Evolutionary conservation across 257 asterid genomes (phyloP).

Genomic region (Rauvolfia tetraphylla): DNA sequence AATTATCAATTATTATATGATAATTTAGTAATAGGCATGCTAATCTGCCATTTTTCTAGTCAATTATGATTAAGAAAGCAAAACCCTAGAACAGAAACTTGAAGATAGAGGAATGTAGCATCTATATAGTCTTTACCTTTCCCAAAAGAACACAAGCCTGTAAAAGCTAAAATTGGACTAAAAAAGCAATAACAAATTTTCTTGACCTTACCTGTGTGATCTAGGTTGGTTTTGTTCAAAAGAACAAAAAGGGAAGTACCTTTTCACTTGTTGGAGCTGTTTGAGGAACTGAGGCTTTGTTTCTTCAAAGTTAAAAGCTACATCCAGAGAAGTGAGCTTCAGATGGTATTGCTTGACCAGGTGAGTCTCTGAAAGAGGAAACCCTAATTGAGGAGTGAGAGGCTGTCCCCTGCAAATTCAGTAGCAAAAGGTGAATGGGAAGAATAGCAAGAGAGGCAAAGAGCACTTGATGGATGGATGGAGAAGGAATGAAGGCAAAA

Average conservation of each 20-base stretch:
- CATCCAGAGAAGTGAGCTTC: conserved; percentile 11
- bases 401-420: conserved; percentile 29
- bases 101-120: conserved; percentile 11
- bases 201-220: conserved; percentile 20
- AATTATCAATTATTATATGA: not conserved
- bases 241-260: conserved; percentile 22
- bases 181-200: conserved; percentile 1
- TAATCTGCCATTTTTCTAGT: conserved; percentile 7
- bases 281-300: conserved; percentile 16
- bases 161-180: conserved; percentile 11
- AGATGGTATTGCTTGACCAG: not conserved
- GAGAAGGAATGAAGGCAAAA: conserved; percentile 60
- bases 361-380: conserved; percentile 23
- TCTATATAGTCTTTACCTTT: conserved; percentile 19
- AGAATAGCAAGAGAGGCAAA: conserved; percentile 30
- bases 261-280: conserved; percentile 21
- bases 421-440: conserved; percentile 22
- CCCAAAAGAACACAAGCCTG: conserved; percentile 13
- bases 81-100: conserved; percentile 29
- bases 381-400: conserved; percentile 36
- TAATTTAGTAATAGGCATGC: not conserved
- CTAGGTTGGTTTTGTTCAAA: conserved; percentile 20
- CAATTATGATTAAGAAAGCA: conserved; percentile 6
- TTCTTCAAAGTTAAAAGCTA: conserved; percentile 23
- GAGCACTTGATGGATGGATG: conserved; percentile 58